These are phyloP conservation scores for Penicillium crustosum DNA, from an alignment of 2,329 filamentous ascomycete genomes.

Conservation along the genomic window DNA sequence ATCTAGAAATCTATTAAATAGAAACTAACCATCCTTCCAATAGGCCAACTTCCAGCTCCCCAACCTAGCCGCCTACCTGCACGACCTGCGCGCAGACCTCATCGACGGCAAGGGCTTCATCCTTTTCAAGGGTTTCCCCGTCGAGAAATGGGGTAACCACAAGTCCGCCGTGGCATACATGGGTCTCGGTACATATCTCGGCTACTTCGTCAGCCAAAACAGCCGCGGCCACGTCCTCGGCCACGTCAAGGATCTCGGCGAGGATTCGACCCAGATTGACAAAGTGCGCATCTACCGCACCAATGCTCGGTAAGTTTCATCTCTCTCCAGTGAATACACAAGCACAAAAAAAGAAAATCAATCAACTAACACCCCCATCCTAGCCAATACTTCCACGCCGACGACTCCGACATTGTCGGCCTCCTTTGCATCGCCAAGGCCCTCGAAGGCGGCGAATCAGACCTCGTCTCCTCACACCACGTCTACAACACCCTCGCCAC, in stretches of 20 bases:
- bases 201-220: constrained; percentile 87
- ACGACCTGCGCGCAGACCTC: constrained; percentile 62
- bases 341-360: not conserved
- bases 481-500: constrained; percentile 78
- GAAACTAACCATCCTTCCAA: not conserved
- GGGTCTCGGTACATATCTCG: constrained; percentile 80
- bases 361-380: not conserved
- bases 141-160: constrained; percentile 69
- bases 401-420: constrained; percentile 80
- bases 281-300: constrained; percentile 89
- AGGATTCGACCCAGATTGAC: constrained; percentile 77
- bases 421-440: constrained; percentile 77
- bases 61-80: constrained; percentile 54
- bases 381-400: constrained; percentile 80
- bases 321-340: not conserved
- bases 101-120: constrained; percentile 87
- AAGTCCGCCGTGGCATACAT: constrained; percentile 89
- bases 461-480: constrained; percentile 74
- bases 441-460: constrained; percentile 78
- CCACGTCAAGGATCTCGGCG: constrained; percentile 85
- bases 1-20: not conserved
- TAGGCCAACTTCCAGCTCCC: constrained; percentile 62
- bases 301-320: constrained; percentile 59
- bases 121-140: constrained; percentile 82
- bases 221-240: constrained; percentile 80